phyloP scores from a whole-genome alignment of 805 yeast species.

The Nakazawaea sp. region DNA sequence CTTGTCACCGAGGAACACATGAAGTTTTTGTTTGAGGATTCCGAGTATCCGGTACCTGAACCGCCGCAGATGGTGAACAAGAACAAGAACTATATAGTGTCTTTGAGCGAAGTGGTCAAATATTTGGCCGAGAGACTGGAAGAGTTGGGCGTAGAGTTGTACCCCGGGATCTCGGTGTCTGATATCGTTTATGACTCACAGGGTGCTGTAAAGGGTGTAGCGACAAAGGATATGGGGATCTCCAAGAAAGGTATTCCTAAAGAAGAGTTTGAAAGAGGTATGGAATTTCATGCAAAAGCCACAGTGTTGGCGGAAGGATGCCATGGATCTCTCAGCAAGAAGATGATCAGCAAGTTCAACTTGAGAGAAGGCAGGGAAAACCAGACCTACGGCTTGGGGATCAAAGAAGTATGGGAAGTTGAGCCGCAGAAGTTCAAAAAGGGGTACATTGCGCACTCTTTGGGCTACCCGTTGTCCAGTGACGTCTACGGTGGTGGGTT shows the following conservation, averaged over 20 bases:
- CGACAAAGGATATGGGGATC: slow-evolving; percentile 90
- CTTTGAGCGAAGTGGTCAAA: slow-evolving; percentile 74
- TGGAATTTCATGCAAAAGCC: slow-evolving; percentile 90
- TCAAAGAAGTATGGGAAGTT: slow-evolving; percentile 97
- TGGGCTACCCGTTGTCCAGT: slow-evolving; percentile 79
- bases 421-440: slow-evolving; percentile 69
- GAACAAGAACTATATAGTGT: slow-evolving; percentile 78
- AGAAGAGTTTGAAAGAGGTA: slow-evolving; percentile 86
- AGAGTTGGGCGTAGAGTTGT: slow-evolving; percentile 87
- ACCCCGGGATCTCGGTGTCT: slow-evolving; percentile 83
- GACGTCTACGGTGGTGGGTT: slow-evolving; percentile 94
- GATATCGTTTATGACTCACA: slow-evolving; percentile 63
- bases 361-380: slow-evolving; percentile 58
- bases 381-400: slow-evolving; percentile 94
- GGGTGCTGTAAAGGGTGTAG: slow-evolving; percentile 75
- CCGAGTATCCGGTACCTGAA: slow-evolving; percentile 73
- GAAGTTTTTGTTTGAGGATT: slow-evolving; percentile 56
- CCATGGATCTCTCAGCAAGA: slow-evolving; percentile 87
- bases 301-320: slow-evolving; percentile 98
- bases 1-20: slow-evolving; percentile 69
- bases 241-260: slow-evolving; percentile 70
- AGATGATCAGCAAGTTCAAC: slow-evolving; percentile 60
- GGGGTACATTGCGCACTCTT: slow-evolving; percentile 78
- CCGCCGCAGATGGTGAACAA: slow-evolving; percentile 86
- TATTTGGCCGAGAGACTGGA: slow-evolving; percentile 86